Evolutionary conservation across 805 yeast species (phyloP), one percentile per base, ranked within the genome.

Genomic region (Teunomyces tritomae): DNA sequence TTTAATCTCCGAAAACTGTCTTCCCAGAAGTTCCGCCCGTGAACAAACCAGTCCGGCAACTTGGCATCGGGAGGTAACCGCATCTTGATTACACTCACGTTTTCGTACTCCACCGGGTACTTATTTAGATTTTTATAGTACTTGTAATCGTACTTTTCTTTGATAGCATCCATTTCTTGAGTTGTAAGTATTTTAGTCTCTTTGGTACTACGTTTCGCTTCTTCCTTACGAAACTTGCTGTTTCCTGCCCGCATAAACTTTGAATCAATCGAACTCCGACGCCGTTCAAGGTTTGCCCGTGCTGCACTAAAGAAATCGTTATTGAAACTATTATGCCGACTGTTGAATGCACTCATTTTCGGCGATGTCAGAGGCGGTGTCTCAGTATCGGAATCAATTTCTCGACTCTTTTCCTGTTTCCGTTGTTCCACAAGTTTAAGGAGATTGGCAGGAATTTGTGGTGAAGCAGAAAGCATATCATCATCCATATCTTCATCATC

Each of bases 11-110:
- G 43, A 48, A 53, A 62, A n/a, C 63, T 74, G 41, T 63, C 65
- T 54, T 85, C 90, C 95, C 92, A 87, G 46, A 70, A 58, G 50
- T 82, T 78, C 49, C 91, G 64, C 49, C 86, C 87, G 28, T 68
- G 63, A 16, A 70, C 70, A 56, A 88, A 87, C 97, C 97, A 89
- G 1, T 61, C 69, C 0, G 96, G 96, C n/a, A 89, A 70, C 35
- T 76, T 70, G 9, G 72, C 65, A 44, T 83, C 89, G 7, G 75
- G 68, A 0, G 96, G 96, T 5, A 87, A 72, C 44, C 68, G 70
- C 46, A 82, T 59, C 53, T 67, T 69, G 34, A 78, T 65, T 28
- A 62, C 60, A 13, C 70, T 67, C n/a, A 70, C 71, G 51, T 68
- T 67, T 39, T 65, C 70, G 53, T 59, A 67, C 35, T 60, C 64